A percentile compares a stretch with the other conserved stretches of the same genome.
phyloP scores from a whole-genome alignment of 306 rosid species.

The Ceratonia siliqua region DNA sequence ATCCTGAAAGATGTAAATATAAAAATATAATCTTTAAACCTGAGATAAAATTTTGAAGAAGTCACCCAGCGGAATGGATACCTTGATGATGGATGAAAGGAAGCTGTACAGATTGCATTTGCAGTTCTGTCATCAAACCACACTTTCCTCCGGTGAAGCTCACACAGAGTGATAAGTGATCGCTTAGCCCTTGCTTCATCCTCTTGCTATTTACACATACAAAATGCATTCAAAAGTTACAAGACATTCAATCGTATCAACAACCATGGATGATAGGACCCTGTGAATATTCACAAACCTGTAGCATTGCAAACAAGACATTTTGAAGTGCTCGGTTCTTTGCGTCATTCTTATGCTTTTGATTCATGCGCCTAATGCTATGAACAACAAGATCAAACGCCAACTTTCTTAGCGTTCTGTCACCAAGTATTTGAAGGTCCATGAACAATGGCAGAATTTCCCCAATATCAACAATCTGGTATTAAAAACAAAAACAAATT shows the following conservation, averaged over 20 bases:
- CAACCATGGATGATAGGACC: neutral
- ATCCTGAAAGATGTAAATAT: slow-evolving; percentile 56
- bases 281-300: slow-evolving; percentile 43
- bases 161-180: slow-evolving; percentile 67
- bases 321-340: slow-evolving; percentile 84
- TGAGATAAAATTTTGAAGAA: neutral
- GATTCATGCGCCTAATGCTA: slow-evolving; percentile 72
- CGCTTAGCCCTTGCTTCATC: slow-evolving; percentile 76
- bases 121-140: slow-evolving; percentile 95
- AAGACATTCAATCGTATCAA: neutral
- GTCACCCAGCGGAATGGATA: slow-evolving; percentile 21
- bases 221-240: slow-evolving; percentile 21
- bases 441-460: slow-evolving; percentile 70
- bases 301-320: slow-evolving; percentile 63
- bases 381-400: slow-evolving; percentile 72
- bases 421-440: slow-evolving; percentile 82
- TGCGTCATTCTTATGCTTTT: slow-evolving; percentile 70
- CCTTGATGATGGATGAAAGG: slow-evolving; percentile 80
- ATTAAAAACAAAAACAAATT: neutral
- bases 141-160: slow-evolving; percentile 72
- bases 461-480: slow-evolving; percentile 58
- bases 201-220: slow-evolving; percentile 54
- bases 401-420: slow-evolving; percentile 53
- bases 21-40: slow-evolving; percentile 4
- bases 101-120: slow-evolving; percentile 82